Base-by-base conservation (phyloP, 768 basidiomycete genomes). In the Tulasnella sp. region DNA sequence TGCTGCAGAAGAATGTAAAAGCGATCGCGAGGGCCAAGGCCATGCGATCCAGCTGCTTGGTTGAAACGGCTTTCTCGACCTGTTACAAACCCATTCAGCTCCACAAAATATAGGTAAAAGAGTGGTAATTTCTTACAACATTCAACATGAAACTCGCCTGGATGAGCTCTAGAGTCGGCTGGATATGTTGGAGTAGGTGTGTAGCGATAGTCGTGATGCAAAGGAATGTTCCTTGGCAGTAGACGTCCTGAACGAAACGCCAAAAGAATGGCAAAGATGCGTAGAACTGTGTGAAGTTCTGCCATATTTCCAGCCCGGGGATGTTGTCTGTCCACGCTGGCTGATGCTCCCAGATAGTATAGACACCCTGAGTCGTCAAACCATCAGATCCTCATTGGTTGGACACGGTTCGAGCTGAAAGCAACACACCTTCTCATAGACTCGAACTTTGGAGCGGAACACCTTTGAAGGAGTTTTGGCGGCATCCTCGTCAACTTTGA, bases 291-390 rank as follows among this genome's bases (percentile, higher is more conserved):
- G 19, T 25, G 19, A 56, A n/a, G 42, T 56, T 43, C 19, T 29
- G 41, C 54, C 22, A 43, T 22, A 56, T 43, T 3, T 38, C 41
- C 24, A n/a, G 29, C n/a, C 41, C 41, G 17, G 48, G 57, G 19
- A 59, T 49, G 30, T 22, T 49, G 48, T 59, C 57, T 10, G 49
- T 43, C 57, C 57, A 59, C 9, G 19, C 4, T 12, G 57, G 49
- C 15, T 49, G 27, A 17, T 59, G 57, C 19, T 17, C 48, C 57
- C 57, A 59, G 24, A 59, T 46, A 11, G 57, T 59, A 12, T 50
- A 59, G 27, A 59, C 29, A 11, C 57, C 57, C 21, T 49, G 21
- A 30, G 29, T 50, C 34, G 15, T 15, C 5, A 38, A 38, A 38
- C 7, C 5, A 38, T 38, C 7, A 38, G 34, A 15, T 38, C 34